These are phyloP conservation scores for Suhomyces kunorum DNA, from an alignment of 1,139 yeast genomes.

Conservation along the genomic window DNA sequence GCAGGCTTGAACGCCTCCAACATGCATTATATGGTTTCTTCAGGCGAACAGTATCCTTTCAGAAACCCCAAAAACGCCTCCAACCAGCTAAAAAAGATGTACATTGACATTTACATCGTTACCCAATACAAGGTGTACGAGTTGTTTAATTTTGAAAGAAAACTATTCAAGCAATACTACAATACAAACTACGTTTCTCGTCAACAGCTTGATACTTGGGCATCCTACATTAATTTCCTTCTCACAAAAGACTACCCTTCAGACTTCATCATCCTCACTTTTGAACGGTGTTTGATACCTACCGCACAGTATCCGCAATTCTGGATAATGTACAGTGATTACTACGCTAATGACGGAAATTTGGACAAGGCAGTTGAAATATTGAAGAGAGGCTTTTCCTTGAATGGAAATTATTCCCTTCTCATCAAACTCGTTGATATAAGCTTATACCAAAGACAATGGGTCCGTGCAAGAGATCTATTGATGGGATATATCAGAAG, in stretches of 20 bases:
- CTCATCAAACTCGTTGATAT: constrained; percentile 44
- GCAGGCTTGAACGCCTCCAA: constrained; percentile 34
- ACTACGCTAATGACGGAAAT: constrained; percentile 32
- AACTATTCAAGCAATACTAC: constrained; percentile 53
- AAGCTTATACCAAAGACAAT: constrained; percentile 33
- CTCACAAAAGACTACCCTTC: constrained; percentile 40
- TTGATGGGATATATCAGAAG: constrained; percentile 28
- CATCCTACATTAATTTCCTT: constrained; percentile 56
- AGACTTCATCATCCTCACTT: constrained; percentile 40
- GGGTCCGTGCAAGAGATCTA: constrained; percentile 39
- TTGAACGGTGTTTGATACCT: constrained; percentile 58
- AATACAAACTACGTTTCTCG: constrained; percentile 43
- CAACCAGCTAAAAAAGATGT: constrained; percentile 44
- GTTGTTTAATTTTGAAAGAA: constrained; percentile 63
- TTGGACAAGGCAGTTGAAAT: constrained; percentile 38
- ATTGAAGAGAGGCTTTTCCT: constrained; percentile 35
- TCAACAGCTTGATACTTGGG: constrained; percentile 60
- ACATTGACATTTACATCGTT: constrained; percentile 55
- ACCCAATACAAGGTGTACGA: constrained; percentile 63
- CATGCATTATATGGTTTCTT: constrained; percentile 18
- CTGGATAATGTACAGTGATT: constrained; percentile 66
- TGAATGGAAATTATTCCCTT: constrained; percentile 27
- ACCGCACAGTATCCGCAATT: constrained; percentile 55
- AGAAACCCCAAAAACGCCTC: constrained; percentile 22
- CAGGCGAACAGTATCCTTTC: constrained; percentile 22